Evolutionary conservation across 257 asterid species (phyloP), one percentile per base, ranked within the genome.

Genomic region (Plantago elongata): DNA sequence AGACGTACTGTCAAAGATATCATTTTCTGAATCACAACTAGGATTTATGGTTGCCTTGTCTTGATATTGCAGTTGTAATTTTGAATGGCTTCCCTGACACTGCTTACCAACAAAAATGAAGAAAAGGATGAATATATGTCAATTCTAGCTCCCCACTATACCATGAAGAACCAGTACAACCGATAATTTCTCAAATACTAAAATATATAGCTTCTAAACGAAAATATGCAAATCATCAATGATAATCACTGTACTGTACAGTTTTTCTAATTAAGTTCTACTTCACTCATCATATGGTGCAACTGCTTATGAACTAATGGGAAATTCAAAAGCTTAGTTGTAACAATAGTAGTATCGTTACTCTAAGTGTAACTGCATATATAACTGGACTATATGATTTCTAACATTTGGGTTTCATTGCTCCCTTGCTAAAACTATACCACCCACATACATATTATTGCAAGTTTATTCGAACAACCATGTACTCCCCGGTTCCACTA

Each of bases 21-120:
- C 67, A 56, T 54, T 51, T 59, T 42, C 76, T 3, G 48, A 64
- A 13, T 68, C 77, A 69, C 67, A 64, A 69, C 72, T 73, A 42
- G 71, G 51, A 51, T 45, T 70, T 78, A 65, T 51, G 16, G 30
- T 38, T 13, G 65, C 63, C 63, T 60, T 51, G 13, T 63, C 80
- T 60, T 76, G 76, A 70, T 69, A 65, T 58, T 54, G 84, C 67
- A 58, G 68, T 69, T 72, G 77, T 70, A 49, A 61, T 72, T 69
- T 72, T 18, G 50, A 47, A 62, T 37, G 37, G 40, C 74, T 82
- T 18, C 72, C 90, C 95, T 84, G 86, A 71, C 64, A 75, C 22
- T 16, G 22, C 56, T 14, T 40, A 45, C 63, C 48, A 54, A 64
- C 58, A 60, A 29, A 29, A 47, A 34, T 5, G 40, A 34, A 34